Conservation (phyloP, 768 basidiomycete species). For the Collybia sordida region DNA sequence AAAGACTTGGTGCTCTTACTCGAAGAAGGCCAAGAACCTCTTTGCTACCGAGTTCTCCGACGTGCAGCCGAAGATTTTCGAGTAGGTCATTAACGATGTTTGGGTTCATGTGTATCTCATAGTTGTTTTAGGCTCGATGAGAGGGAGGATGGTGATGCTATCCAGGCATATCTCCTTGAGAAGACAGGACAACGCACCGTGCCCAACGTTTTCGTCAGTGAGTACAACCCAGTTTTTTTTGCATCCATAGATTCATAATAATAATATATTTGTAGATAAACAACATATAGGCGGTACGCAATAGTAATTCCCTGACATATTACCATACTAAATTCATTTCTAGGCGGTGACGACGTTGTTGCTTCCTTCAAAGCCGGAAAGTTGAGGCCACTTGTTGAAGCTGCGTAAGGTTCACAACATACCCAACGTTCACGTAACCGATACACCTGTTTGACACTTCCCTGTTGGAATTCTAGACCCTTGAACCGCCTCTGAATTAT, state of each 20-base stretch:
- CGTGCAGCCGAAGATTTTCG: slow-evolving; percentile 37
- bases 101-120: neutral
- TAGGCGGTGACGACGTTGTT: slow-evolving; percentile 39
- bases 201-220: slow-evolving; percentile 78
- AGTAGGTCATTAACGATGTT: slow-evolving; percentile 34
- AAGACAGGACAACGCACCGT: slow-evolving; percentile 74
- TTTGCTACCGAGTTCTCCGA: slow-evolving; percentile 39
- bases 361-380: slow-evolving; percentile 28
- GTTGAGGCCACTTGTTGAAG: slow-evolving; percentile 24
- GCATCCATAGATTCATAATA: neutral
- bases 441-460: neutral
- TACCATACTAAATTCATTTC: neutral
- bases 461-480: too few relatives aligned
- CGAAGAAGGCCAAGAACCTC: slow-evolving; percentile 46
- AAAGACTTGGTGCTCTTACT: slow-evolving; percentile 57
- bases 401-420: slow-evolving; percentile 23
- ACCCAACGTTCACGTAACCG: neutral
- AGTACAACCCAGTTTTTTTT: slow-evolving; percentile 20
- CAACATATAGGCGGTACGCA: slow-evolving; percentile 56
- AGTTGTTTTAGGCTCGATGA: slow-evolving; percentile 50
- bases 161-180: slow-evolving; percentile 62
- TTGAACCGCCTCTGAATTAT: too few relatives aligned
- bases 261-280: slow-evolving; percentile 30
- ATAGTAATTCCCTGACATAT: neutral
- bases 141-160: slow-evolving; percentile 53